Base-by-base conservation (phyloP, 345 rosid species). In the Jatropha curcas region DNA sequence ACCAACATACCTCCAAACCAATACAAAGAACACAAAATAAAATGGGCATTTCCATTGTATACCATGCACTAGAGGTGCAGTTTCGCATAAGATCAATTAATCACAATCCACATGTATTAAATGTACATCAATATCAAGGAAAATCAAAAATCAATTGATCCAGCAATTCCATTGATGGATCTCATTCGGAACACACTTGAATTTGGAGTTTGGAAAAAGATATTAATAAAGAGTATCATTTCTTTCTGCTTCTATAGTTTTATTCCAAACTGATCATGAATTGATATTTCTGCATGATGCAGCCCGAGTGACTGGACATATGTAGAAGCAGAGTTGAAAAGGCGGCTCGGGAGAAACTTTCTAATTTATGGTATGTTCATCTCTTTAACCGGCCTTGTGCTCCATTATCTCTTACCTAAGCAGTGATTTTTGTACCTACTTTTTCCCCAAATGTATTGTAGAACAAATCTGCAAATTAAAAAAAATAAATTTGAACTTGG, bases 241-340 rank as follows among this genome's bases (percentile, higher is more conserved):
- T 46, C 39, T 25, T 45, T 28, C 20, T 45, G 19, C 68, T 14
- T 63, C 11, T 41, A 7, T 7, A 7, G 7, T 41, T 48, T 45
- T 65, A 22, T 27, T 27, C 35, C 30, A 22, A 25, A 48, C 30
- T 50, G 41, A 65, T 45, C 5, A 27, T 66, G 14, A 28, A 52
- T 71, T 73, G 75, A 76, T 43, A 70, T 60, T 68, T 75, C 65
- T 64, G 68, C 74, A 57, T 71, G 55, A 60, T 92, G 88, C 86
- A 94, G 98, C 86, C 95, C 97, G 51, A 89, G 90, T 69, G 98
- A 95, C 77, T 94, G 99, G 99, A 89, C 84, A 66, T 94, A 92
- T 37, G 90, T 88, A n/a, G 92, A 94, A 80, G 91, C 92, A 67
- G 99, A 95, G 87, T 84, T 95, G 74, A 92, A 90, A 88, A 82